Evolutionary conservation across 2,329 filamentous ascomycete species (phyloP).

Genomic region (Fusarium mundagurra): DNA sequence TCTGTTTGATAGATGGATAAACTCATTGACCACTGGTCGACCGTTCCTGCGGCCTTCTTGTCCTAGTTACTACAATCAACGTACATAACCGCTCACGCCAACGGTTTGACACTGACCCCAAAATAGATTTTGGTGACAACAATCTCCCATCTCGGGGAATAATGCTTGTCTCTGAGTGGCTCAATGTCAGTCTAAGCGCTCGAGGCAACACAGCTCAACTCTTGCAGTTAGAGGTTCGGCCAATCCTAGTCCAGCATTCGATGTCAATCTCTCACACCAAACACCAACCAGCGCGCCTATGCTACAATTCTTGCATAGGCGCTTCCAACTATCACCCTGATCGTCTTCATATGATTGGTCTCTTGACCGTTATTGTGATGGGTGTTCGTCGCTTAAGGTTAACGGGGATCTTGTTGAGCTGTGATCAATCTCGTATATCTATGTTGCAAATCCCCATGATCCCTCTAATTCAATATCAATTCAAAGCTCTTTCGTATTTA

Average conservation of each 20-base stretch:
- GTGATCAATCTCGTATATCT: constrained; percentile 38
- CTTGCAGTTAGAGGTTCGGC: constrained; percentile 5
- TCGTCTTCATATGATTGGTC: constrained; percentile 31
- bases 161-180: constrained; percentile 32
- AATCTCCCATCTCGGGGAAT: constrained; percentile 6
- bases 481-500: not conserved
- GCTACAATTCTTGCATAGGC: constrained; percentile 40
- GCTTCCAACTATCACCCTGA: constrained; percentile 32
- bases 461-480: not conserved
- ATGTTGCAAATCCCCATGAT: constrained; percentile 10
- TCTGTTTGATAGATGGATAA: not conserved
- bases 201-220: constrained; percentile 20
- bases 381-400: constrained; percentile 25
- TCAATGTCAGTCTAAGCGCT: constrained; percentile 33
- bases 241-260: constrained; percentile 27
- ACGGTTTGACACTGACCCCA: constrained; percentile 21
- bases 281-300: constrained; percentile 37
- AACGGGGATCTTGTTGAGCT: constrained; percentile 16
- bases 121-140: constrained; percentile 31
- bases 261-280: constrained; percentile 28
- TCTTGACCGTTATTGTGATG: not conserved
- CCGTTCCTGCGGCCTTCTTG: constrained; percentile 4
- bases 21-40: not conserved
- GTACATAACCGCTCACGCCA: constrained; percentile 37
- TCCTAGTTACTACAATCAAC: not conserved